Evolutionary conservation across 2,329 filamentous ascomycete species (phyloP).

Genomic region (Rosellinia necatrix): DNA sequence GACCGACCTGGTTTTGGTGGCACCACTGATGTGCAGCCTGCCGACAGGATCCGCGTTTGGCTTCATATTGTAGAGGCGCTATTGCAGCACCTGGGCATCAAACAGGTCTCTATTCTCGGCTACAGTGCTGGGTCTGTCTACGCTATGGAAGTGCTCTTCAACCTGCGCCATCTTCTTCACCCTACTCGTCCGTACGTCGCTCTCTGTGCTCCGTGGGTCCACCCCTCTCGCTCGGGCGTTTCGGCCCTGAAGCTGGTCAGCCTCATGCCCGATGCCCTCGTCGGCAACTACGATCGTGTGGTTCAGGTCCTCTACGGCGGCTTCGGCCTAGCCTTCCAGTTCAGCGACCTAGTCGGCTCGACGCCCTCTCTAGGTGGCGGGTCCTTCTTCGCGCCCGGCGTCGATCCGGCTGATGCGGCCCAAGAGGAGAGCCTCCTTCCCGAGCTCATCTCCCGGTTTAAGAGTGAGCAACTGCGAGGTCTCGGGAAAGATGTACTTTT

Average conservation of each 20-base stretch:
- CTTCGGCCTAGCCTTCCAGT: slow-evolving; percentile 20
- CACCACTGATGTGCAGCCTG: slow-evolving; percentile 35
- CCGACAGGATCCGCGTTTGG: slow-evolving; percentile 36
- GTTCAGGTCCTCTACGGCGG: slow-evolving; percentile 13
- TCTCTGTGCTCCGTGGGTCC: slow-evolving; percentile 31
- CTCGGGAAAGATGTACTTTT: slow-evolving; percentile 29
- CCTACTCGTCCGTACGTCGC: slow-evolving; percentile 32
- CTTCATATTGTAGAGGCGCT: slow-evolving; percentile 41
- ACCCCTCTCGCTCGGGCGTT: slow-evolving; percentile 28
- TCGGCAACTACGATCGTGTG: slow-evolving; percentile 24
- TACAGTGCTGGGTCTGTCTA: slow-evolving; percentile 34
- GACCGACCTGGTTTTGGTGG: slow-evolving; percentile 46
- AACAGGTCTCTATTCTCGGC: slow-evolving; percentile 32
- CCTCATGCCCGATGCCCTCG: slow-evolving; percentile 24
- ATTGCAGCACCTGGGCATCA: slow-evolving; percentile 41
- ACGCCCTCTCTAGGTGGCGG: too few relatives aligned
- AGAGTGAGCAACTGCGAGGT: slow-evolving; percentile 22
- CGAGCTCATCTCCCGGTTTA: slow-evolving; percentile 16
- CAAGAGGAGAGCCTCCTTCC: slow-evolving; percentile 23
- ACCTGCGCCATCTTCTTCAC: slow-evolving; percentile 32
- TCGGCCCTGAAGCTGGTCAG: slow-evolving; percentile 21
- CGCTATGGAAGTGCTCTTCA: slow-evolving; percentile 32
- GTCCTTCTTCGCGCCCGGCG: slow-evolving; percentile 19
- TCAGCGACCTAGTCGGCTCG: slow-evolving; percentile 20
- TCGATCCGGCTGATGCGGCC: slow-evolving; percentile 20